Percentiles rank a stretch among this genome's conserved stretches.
Evolutionary conservation across 2,329 filamentous ascomycete species (phyloP).

Genomic region (Knufia fluminis): DNA sequence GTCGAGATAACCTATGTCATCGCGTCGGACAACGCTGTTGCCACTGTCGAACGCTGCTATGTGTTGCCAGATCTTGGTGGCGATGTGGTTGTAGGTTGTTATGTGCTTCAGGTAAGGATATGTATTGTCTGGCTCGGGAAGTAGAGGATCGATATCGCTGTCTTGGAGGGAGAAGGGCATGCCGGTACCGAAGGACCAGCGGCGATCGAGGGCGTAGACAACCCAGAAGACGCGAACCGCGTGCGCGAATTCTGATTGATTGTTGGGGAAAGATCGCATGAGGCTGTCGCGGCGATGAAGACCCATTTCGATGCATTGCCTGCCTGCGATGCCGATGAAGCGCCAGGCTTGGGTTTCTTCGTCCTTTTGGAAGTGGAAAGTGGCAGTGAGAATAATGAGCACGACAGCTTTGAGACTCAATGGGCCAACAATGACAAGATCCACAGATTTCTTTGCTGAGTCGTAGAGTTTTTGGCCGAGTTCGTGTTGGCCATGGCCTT

Average conservation of each 20-base stretch:
- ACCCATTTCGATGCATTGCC: constrained; percentile 71
- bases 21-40: constrained; percentile 53
- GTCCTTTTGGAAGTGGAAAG: constrained; percentile 76
- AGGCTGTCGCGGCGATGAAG: constrained; percentile 72
- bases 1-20: constrained; percentile 72
- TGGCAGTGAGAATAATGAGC: constrained; percentile 50
- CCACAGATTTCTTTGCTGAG: constrained; percentile 62
- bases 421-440: constrained; percentile 51
- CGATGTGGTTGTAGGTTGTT: constrained; percentile 74
- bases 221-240: constrained; percentile 75
- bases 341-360: constrained; percentile 83
- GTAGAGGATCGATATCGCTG: constrained; percentile 67
- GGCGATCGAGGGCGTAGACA: constrained; percentile 71
- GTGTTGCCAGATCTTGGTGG: constrained; percentile 77
- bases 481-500: constrained; percentile 69
- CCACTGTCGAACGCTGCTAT: constrained; percentile 62
- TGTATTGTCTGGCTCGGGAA: constrained; percentile 59
- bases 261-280: constrained; percentile 54
- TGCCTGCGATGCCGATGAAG: constrained; percentile 70
- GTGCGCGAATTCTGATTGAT: constrained; percentile 58
- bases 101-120: constrained; percentile 69
- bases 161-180: constrained; percentile 80
- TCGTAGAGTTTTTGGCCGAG: constrained; percentile 65
- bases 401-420: constrained; percentile 51
- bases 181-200: constrained; percentile 85